Percentiles rank a stretch among this genome's conserved stretches.
Conservation (phyloP, 306 rosid genomes). For the Casuarina cunninghamiana region DNA sequence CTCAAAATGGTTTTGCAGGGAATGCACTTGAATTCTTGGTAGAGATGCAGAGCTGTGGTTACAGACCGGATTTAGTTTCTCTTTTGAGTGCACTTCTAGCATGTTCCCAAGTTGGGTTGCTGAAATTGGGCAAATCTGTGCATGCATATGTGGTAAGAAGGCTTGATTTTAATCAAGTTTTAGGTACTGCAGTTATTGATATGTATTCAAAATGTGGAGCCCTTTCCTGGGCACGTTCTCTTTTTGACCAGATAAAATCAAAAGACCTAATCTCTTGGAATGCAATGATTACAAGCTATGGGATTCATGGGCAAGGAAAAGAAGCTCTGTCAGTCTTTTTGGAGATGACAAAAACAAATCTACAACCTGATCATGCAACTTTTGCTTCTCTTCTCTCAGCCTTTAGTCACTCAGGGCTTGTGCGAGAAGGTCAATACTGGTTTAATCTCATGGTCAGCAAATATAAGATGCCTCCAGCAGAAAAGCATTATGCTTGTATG, state of each 20-base stretch:
- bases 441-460: constrained; percentile 32
- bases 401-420: constrained; percentile 51
- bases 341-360: constrained; percentile 30
- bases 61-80: constrained; percentile 33
- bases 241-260: constrained; percentile 33
- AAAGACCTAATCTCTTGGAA: constrained; percentile 47
- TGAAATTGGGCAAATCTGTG: constrained; percentile 46
- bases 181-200: constrained; percentile 45
- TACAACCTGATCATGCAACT: constrained; percentile 48
- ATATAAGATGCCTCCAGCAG: constrained; percentile 38
- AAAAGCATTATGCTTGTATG: constrained; percentile 53
- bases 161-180: constrained; percentile 30
- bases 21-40: constrained; percentile 34
- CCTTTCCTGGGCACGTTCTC: constrained; percentile 34
- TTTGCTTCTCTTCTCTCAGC: constrained; percentile 53
- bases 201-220: constrained; percentile 55
- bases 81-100: constrained; percentile 44
- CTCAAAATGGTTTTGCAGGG: constrained; percentile 47
- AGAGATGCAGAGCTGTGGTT: constrained; percentile 40
- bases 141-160: constrained; percentile 40
- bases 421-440: constrained; percentile 45
- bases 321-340: constrained; percentile 48
- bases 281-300: constrained; percentile 47
- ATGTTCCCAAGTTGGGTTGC: constrained; percentile 39
- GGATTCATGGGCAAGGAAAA: constrained; percentile 44